Evolutionary conservation across 352 stramenopile genomes (phyloP).

Genomic region (Aphanomyces stellatus): DNA sequence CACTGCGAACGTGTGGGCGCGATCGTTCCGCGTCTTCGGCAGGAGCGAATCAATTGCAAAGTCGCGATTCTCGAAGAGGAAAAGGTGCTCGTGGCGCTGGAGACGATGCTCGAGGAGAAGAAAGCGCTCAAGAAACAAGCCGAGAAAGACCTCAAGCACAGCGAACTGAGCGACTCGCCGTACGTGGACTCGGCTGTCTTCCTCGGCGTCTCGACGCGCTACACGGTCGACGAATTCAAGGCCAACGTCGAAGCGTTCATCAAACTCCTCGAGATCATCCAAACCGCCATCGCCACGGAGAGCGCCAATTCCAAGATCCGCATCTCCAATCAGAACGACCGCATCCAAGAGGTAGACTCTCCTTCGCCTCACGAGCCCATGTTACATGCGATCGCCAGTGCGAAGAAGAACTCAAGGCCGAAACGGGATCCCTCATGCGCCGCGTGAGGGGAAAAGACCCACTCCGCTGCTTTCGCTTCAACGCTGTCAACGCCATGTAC

Average conservation of each 20-base stretch:
- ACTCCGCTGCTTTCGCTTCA: conserved; percentile 72
- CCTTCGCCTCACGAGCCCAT: background rate
- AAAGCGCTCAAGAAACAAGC: conserved; percentile 42
- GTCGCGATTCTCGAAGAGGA: conserved; percentile 48
- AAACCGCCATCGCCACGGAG: conserved; percentile 48
- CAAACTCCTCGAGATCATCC: conserved; percentile 44
- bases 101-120: conserved; percentile 51
- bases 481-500: conserved; percentile 50
- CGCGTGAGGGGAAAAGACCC: conserved; percentile 48
- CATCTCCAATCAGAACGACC: conserved; percentile 54
- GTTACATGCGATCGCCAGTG: background rate
- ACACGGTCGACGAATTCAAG: conserved; percentile 71
- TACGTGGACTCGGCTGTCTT: conserved; percentile 65
- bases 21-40: conserved; percentile 46
- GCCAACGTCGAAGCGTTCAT: conserved; percentile 63
- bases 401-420: conserved; percentile 51
- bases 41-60: conserved; percentile 47
- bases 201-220: conserved; percentile 42
- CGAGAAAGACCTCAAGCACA: conserved; percentile 54
- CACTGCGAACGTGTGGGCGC: conserved; percentile 53
- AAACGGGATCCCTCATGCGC: conserved; percentile 67
- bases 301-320: conserved; percentile 55
- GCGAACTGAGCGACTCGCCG: conserved; percentile 46
- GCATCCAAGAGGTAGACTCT: conserved; percentile 47
- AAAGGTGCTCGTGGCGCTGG: conserved; percentile 40